Evolutionary conservation across 2,329 filamentous ascomycete species (phyloP), one percentile per base, ranked within the genome.

Genomic region (Microdochium paspali): DNA sequence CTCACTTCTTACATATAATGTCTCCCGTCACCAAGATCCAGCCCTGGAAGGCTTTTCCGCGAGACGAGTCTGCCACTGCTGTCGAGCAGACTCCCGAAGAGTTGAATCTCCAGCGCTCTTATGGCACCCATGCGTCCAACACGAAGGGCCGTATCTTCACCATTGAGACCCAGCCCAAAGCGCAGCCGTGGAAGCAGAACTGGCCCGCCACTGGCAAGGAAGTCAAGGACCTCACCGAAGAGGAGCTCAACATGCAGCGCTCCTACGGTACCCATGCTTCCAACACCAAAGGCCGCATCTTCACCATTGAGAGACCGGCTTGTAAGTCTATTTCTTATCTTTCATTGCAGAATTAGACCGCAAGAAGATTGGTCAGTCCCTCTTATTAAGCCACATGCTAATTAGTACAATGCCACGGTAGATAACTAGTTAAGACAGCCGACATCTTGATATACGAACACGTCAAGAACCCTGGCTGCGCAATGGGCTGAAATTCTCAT

Each of bases 261-360:
- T 47, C 51, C 23, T 53, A 49, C 30, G 51, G 51, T 23, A 53
- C 47, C 42, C 51, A 53, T 40, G 51, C 51, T 24, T 53, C 51
- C 46, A 53, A 53, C 51, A 53, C 51, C 50, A 53, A 53, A 44
- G 51, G 51, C 42, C 45, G 49, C 39, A 49, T 52, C 40, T 46
- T 50, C 24, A 45, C 46, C 42, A 31, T 52, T 26, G 44, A 44
- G 35, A 49, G 49, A 18, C 31, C 31, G 13, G 31, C 31, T 4
- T 15, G 31, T 35, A 15, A 35, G 31, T 35, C 31, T n/a, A n/a
- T 6, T 15, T 4, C 13, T 15, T 6, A 18, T 35, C 28, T 30
- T 30, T 30, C 28, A 15, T 18, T 15, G 31, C 31, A n/a, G n/a
- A n/a, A n/a, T n/a, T n/a, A n/a, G n/a, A n/a, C n/a, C n/a, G n/a